Conservation (phyloP, 2,329 filamentous ascomycete species). For the Paecilomyces fulvus region DNA sequence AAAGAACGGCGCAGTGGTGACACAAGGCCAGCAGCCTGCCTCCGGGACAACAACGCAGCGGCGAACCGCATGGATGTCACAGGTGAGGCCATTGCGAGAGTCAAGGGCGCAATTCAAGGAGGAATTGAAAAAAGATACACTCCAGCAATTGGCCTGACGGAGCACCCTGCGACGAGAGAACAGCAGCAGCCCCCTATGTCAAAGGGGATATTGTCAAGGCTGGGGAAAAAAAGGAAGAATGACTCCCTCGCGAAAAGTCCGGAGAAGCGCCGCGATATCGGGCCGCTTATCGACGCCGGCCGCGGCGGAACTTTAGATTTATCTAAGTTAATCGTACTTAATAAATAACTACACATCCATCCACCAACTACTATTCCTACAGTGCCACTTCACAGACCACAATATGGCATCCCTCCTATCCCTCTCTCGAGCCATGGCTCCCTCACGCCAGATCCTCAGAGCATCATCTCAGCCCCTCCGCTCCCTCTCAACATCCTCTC, state of each 20-base stretch:
- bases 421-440: neutral
- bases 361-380: neutral
- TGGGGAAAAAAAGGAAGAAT: neutral
- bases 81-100: neutral
- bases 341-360: neutral
- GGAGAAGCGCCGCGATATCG: slow-evolving; percentile 18
- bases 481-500: neutral
- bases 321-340: slow-evolving; percentile 1
- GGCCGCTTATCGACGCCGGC: slow-evolving; percentile 9
- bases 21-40: slow-evolving; percentile 21
- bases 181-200: neutral
- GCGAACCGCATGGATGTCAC: neutral
- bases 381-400: neutral
- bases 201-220: neutral
- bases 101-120: slow-evolving; percentile 1
- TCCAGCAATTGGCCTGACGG: neutral
- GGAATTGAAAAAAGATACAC: slow-evolving; percentile 1
- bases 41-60: slow-evolving; percentile 17
- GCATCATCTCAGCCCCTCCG: slow-evolving; percentile 17
- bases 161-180: slow-evolving; percentile 1
- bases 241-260: slow-evolving; percentile 6
- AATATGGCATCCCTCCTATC: neutral
- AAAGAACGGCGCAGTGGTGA: slow-evolving; percentile 27
- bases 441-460: slow-evolving; percentile 1
- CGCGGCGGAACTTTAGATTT: slow-evolving; percentile 6